These are phyloP conservation scores for Penicillium subrubescens DNA, from an alignment of 495 filamentous ascomycete genomes.

Conservation along the genomic window DNA sequence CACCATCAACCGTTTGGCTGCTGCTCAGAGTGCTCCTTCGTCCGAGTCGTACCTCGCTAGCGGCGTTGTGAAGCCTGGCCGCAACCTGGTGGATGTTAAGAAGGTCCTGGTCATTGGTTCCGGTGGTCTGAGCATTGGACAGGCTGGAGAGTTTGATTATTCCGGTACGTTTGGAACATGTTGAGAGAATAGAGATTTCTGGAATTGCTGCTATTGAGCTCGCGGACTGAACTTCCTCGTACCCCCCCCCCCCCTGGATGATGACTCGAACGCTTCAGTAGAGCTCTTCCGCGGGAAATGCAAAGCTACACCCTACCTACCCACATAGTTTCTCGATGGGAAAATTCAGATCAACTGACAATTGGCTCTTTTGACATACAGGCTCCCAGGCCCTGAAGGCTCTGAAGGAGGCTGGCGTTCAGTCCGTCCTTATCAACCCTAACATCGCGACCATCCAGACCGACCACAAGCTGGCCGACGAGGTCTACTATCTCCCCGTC, in stretches of 20 bases:
- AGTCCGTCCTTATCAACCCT: constrained; percentile 94
- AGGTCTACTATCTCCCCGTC: constrained; percentile 97
- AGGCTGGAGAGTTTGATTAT: constrained; percentile 97
- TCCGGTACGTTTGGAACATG: constrained; percentile 62
- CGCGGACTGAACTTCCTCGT: neutral
- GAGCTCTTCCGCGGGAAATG: constrained; percentile 14
- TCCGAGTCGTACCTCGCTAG: constrained; percentile 87
- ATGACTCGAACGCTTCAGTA: constrained; percentile 4
- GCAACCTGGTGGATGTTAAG: constrained; percentile 84
- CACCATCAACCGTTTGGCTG: constrained; percentile 40
- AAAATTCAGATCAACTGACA: constrained; percentile 8
- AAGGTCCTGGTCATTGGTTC: constrained; percentile 93
- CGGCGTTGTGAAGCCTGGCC: constrained; percentile 73
- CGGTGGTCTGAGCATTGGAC: constrained; percentile 93
- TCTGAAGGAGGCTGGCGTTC: constrained; percentile 91
- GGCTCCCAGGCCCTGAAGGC: constrained; percentile 97
- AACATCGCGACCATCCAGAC: constrained; percentile 99
- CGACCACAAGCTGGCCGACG: constrained; percentile 94
- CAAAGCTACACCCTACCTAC: neutral
- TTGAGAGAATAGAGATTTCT: neutral
- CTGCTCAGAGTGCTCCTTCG: constrained; percentile 70
- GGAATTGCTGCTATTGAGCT: neutral
- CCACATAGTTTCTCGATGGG: neutral
- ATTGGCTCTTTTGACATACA: constrained; percentile 34
- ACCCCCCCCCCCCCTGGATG: neutral